phyloP scores from a whole-genome alignment of 495 filamentous ascomycete genomes.

The Pyrenula massariospora region DNA sequence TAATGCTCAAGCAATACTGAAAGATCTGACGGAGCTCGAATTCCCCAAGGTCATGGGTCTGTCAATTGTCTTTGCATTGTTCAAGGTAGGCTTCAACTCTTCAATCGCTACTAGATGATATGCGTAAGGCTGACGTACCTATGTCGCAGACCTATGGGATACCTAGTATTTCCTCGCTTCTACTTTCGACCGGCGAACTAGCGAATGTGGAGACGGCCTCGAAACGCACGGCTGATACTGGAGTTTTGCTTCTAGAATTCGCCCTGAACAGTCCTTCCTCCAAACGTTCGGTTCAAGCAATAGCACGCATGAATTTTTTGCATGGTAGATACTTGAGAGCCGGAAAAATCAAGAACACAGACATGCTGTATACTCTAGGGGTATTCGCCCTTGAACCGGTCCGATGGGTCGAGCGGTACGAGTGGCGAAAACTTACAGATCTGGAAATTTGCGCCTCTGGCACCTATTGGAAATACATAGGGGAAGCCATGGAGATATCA shows the following conservation, averaged over 20 bases:
- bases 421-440: constrained; percentile 25
- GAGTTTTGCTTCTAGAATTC: constrained; percentile 18
- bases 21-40: constrained; percentile 13
- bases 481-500: constrained; percentile 14
- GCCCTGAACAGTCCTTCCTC: constrained; percentile 11
- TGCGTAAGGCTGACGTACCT: not conserved
- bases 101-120: not conserved
- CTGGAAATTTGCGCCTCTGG: constrained; percentile 25
- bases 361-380: constrained; percentile 30
- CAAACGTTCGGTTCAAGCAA: constrained; percentile 3
- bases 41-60: constrained; percentile 14
- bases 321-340: constrained; percentile 33
- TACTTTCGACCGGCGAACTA: constrained; percentile 20
- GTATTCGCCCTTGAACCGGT: constrained; percentile 30
- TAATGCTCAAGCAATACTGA: constrained; percentile 16
- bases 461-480: constrained; percentile 29
- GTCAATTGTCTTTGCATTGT: constrained; percentile 11
- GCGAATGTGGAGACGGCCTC: constrained; percentile 9
- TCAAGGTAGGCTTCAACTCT: constrained; percentile 6
- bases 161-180: constrained; percentile 19
- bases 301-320: constrained; percentile 49
- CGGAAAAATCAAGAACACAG: constrained; percentile 26
- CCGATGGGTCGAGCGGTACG: constrained; percentile 22
- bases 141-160: constrained; percentile 23
- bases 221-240: constrained; percentile 25